Conservation (phyloP, 2,329 filamentous ascomycete genomes). For the Aschersonia sp. region DNA sequence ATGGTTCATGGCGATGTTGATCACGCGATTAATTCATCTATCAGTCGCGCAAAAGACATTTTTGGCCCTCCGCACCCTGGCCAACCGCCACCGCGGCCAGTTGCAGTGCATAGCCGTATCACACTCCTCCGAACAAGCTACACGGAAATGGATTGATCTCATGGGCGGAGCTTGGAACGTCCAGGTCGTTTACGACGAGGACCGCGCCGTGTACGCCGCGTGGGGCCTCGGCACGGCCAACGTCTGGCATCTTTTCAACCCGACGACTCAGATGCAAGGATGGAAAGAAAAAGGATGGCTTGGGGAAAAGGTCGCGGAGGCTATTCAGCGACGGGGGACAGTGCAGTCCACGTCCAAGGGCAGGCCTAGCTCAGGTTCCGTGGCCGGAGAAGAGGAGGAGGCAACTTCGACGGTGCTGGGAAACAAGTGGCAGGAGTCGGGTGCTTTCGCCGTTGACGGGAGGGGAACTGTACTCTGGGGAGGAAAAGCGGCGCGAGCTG, state of each 20-base stretch:
- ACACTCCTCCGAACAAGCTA: conserved; percentile 41
- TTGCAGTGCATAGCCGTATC: conserved; percentile 44
- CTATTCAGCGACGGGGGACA: conserved; percentile 23
- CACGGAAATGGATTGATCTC: conserved; percentile 40
- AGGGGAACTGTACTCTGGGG: conserved; percentile 35
- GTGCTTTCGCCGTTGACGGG: conserved; percentile 35
- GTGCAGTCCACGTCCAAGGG: conserved; percentile 23
- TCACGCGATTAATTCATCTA: not conserved
- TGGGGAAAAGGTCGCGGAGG: conserved; percentile 32
- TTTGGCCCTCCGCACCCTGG: conserved; percentile 37
- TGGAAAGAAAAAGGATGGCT: conserved; percentile 43
- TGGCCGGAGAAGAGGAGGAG: conserved; percentile 12
- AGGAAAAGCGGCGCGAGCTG: conserved; percentile 29
- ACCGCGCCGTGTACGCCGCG: conserved; percentile 40
- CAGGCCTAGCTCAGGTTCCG: conserved; percentile 20
- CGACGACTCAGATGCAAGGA: conserved; percentile 33
- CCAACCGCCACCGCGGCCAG: conserved; percentile 31
- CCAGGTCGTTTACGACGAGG: conserved; percentile 39
- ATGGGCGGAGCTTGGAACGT: conserved; percentile 43
- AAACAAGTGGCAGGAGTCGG: conserved; percentile 42
- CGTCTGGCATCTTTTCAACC: conserved; percentile 38
- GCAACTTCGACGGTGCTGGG: conserved; percentile 31
- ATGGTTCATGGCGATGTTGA: not conserved
- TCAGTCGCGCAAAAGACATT: conserved; percentile 43
- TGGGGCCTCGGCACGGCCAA: conserved; percentile 41